Evolutionary conservation across 768 basidiomycete genomes (phyloP), one percentile per base, ranked within the genome.

Genomic region (Termitomyces sp.): DNA sequence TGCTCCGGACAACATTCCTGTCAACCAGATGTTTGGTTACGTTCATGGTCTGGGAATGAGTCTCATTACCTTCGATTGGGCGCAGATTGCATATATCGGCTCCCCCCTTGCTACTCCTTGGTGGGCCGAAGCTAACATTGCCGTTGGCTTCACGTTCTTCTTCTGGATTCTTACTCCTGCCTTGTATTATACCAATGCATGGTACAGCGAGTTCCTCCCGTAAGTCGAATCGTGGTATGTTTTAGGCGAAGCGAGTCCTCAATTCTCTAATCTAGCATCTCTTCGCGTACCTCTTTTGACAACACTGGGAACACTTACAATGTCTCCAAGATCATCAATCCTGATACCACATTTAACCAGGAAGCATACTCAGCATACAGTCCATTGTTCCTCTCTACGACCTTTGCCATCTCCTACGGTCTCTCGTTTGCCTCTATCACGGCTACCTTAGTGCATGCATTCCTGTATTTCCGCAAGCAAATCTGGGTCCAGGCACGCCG

Each of bases 351-450:
- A 24, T 77, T 89, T 72, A 81, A 87, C 69, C 61, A 79, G 48
- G 73, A 75, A 34, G 79, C 73, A 1, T 87, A 88, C 68, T 54
- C 78, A 28, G 67, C 70, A 0, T 88, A 87, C 69, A 81, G 80
- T 56, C 86, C 87, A 0, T 60, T 90, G 55, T 87, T 79, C 70
- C 71, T 90, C 46, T 81, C 85, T 63, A 82, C 83, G 28, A 87
- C 88, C 0, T 93, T 92, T 65, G 86, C 92, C 13, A 71, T 93
- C 36, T 78, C 85, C 9, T 94, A 93, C 65, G 91, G 86, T 24
- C 75, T 93, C 9, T 88, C 87, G n/a, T 93, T 94, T 62, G 90
- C 90, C 2, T 80, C 84, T 31, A 86, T 93, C 68, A 88, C 90
- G 0, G 81, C 90, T 0, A 88, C 87, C 2, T 66, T 90, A 59